Evolutionary conservation across 345 rosid species (phyloP).

Genomic region (Brassica carinata): DNA sequence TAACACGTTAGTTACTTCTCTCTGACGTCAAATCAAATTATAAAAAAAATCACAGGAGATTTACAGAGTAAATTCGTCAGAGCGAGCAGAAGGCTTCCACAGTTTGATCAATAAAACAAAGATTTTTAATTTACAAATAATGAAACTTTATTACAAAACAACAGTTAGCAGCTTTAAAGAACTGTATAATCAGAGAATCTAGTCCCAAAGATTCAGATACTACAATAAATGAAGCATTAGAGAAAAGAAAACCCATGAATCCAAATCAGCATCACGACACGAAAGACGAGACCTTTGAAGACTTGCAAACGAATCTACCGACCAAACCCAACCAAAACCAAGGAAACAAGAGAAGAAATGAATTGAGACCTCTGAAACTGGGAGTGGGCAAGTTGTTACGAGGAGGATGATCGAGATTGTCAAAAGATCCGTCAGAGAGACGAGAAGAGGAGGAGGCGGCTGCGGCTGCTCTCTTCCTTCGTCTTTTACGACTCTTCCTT

Average conservation of each 20-base stretch:
- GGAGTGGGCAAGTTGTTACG: slow-evolving; percentile 49
- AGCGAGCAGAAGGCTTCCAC: no score
- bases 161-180: no score
- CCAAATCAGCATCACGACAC: not conserved
- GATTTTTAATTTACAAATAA: slow-evolving; percentile 8
- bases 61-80: no score
- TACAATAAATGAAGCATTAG: slow-evolving; percentile 1
- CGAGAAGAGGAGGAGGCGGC: slow-evolving; percentile 38
- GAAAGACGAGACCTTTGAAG: not conserved
- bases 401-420: no score
- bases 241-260: slow-evolving; percentile 3
- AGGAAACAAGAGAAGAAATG: no score
- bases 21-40: no score
- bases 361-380: slow-evolving; percentile 70
- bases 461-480: slow-evolving; percentile 54
- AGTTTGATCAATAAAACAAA: slow-evolving; percentile 13
- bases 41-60: no score
- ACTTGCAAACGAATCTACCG: not conserved
- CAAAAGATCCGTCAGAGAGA: slow-evolving; percentile 59
- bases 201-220: slow-evolving; percentile 26
- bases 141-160: not conserved
- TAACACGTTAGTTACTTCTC: no score
- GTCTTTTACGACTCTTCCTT: slow-evolving; percentile 52
- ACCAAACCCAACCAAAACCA: no score
- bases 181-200: slow-evolving; percentile 25